A percentile compares a stretch with the other conserved stretches of the same genome.
Evolutionary conservation across 495 filamentous ascomycete genomes (phyloP).

Genomic region (Lentithecium fluviatile): DNA sequence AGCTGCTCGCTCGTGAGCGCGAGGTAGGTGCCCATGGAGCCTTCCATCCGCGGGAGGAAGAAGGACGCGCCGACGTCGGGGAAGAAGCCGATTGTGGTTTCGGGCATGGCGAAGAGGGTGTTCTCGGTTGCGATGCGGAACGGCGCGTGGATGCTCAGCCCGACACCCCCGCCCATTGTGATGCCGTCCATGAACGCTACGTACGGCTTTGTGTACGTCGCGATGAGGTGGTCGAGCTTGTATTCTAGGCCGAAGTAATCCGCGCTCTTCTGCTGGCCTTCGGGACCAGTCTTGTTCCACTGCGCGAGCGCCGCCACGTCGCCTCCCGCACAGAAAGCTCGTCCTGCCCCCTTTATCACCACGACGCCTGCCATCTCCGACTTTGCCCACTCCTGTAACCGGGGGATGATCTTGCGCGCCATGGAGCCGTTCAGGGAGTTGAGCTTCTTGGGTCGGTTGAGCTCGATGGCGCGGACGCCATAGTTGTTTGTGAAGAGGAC

Average conservation of each 20-base stretch:
- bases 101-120: constrained; percentile 95
- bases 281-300: constrained; percentile 63
- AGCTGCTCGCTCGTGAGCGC: constrained; percentile 82
- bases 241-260: constrained; percentile 93
- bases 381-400: constrained; percentile 87
- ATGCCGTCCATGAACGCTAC: constrained; percentile 96
- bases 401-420: constrained; percentile 84
- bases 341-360: constrained; percentile 83
- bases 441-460: constrained; percentile 86
- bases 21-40: constrained; percentile 81
- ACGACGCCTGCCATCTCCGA: constrained; percentile 90
- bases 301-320: constrained; percentile 77
- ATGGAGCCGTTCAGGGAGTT: constrained; percentile 93
- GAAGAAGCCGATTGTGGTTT: constrained; percentile 97
- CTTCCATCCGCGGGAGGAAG: constrained; percentile 87
- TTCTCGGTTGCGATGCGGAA: constrained; percentile 95
- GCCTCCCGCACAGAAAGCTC: constrained; percentile 89
- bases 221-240: constrained; percentile 87
- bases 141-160: constrained; percentile 88
- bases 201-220: constrained; percentile 91
- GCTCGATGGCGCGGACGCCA: constrained; percentile 86
- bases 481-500: constrained; percentile 86
- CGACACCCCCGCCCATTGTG: constrained; percentile 97
- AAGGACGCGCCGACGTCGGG: constrained; percentile 95
- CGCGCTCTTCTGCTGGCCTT: constrained; percentile 66